phyloP scores from a whole-genome alignment of 345 rosid species.

The Pugionium dolabratum region DNA sequence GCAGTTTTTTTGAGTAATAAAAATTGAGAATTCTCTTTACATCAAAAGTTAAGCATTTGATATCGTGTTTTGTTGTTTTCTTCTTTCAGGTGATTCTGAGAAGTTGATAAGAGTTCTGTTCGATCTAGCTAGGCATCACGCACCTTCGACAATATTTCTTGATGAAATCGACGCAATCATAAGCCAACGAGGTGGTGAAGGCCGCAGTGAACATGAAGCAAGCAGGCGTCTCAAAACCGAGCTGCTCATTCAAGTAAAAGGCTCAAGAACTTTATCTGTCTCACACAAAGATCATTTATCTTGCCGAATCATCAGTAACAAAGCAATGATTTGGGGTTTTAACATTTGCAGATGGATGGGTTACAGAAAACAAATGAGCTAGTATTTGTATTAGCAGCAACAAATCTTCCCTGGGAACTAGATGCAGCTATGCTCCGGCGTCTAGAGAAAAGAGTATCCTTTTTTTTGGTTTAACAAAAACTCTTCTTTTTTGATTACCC shows the following conservation, averaged over 20 bases:
- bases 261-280: slow-evolving; percentile 22
- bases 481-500: background rate
- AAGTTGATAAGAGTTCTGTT: slow-evolving; percentile 88
- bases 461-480: slow-evolving; percentile 25
- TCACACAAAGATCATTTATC: background rate
- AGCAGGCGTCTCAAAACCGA: slow-evolving; percentile 98
- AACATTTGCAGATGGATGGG: slow-evolving; percentile 88
- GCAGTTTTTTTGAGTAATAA: background rate
- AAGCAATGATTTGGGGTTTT: slow-evolving; percentile 19
- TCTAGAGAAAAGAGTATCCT: slow-evolving; percentile 98
- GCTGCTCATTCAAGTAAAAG: slow-evolving; percentile 88
- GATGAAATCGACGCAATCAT: slow-evolving; percentile 98
- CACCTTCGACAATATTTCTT: slow-evolving; percentile 94
- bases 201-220: slow-evolving; percentile 95
- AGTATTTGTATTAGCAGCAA: slow-evolving; percentile 95
- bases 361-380: slow-evolving; percentile 78
- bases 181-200: slow-evolving; percentile 98
- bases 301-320: background rate
- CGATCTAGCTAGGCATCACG: slow-evolving; percentile 96
- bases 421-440: slow-evolving; percentile 99
- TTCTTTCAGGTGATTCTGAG: slow-evolving; percentile 86
- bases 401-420: slow-evolving; percentile 97
- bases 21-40: no score
- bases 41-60: no score
- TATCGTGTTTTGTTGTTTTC: slow-evolving; percentile 6